Base-by-base conservation (phyloP, 192 early-diverging fungal genomes). In the Coemansia sp. region DNA sequence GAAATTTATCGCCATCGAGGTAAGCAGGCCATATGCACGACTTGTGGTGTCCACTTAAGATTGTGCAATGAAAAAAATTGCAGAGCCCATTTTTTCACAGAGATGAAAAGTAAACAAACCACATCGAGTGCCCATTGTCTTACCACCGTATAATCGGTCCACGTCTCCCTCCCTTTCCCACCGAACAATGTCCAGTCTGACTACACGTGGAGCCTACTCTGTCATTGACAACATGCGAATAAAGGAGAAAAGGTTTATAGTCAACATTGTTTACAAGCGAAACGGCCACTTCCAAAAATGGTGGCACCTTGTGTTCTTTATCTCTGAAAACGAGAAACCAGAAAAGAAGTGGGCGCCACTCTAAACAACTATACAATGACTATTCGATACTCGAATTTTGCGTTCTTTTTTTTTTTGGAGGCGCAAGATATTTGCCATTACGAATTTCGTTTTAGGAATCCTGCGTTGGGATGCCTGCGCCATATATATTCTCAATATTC, bases 131-230 rank as follows among this genome's bases (percentile, higher is more conserved):
- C 7, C 7, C 46, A 48, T 48, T 48, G 46, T 48, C 46, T 20
- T 48, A 20, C n/a, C 46, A 20, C n/a, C 19, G 46, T 15, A 48
- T 48, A 48, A 48, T 48, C 46, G 46, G 46, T 48, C 46, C 41
- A 43, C 10, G 3, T 10, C 41, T 43, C 41, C 19, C 46, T 48
- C 38, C 38, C 11, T 48, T 48, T 48, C 46, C 19, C 46, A 19
- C 46, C 8, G 46, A 48, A 48, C 46, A 48, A 48, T 48, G n/a
- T 7, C 17, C 46, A 48, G 46, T 20, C 46, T 48, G 46, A 9
- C 46, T 20, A 48, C 46, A 48, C 46, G 46, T 48, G 46, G 46
- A 48, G 15, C 6, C 46, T 20, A 48, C 42, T 40, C 19, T 59
- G 32, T 25, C 38, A 35, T 59, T 15, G 10, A 41, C 23, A 14